These are phyloP conservation scores for Ulmus americana DNA, from an alignment of 331 rosid genomes.

Conservation along the genomic window DNA sequence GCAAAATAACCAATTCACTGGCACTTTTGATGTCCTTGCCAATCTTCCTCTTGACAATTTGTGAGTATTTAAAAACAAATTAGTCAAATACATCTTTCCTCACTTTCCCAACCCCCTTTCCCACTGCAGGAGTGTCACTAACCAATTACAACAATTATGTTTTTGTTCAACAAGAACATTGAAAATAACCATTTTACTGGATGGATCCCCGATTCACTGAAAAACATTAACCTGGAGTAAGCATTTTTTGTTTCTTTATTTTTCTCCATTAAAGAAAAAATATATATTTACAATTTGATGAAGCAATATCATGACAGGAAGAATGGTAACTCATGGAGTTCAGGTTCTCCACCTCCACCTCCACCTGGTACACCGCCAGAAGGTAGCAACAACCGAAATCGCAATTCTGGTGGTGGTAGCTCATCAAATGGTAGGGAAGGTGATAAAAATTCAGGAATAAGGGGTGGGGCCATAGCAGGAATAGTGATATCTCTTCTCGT, in stretches of 20 bases:
- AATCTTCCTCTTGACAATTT: slow-evolving; percentile 69
- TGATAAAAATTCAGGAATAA: slow-evolving; percentile 75
- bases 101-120: neutral
- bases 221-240: slow-evolving; percentile 64
- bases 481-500: slow-evolving; percentile 77
- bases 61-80: slow-evolving; percentile 39
- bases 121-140: slow-evolving; percentile 5
- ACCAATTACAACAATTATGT: slow-evolving; percentile 16
- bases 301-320: slow-evolving; percentile 46
- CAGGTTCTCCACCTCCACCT: slow-evolving; percentile 97
- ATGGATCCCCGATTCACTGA: slow-evolving; percentile 79
- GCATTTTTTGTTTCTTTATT: slow-evolving; percentile 25
- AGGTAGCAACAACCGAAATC: slow-evolving; percentile 34
- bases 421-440: slow-evolving; percentile 40
- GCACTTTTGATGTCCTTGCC: slow-evolving; percentile 76
- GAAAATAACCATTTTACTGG: slow-evolving; percentile 76
- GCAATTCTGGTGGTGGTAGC: slow-evolving; percentile 40
- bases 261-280: slow-evolving; percentile 1
- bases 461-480: slow-evolving; percentile 91
- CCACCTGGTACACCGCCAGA: slow-evolving; percentile 91
- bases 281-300: slow-evolving; percentile 25
- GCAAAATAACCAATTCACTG: slow-evolving; percentile 84
- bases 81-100: slow-evolving; percentile 1
- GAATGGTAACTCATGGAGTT: slow-evolving; percentile 68
- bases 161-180: slow-evolving; percentile 56